Base-by-base conservation (phyloP, 345 rosid genomes). In the Hypericum perforatum region DNA sequence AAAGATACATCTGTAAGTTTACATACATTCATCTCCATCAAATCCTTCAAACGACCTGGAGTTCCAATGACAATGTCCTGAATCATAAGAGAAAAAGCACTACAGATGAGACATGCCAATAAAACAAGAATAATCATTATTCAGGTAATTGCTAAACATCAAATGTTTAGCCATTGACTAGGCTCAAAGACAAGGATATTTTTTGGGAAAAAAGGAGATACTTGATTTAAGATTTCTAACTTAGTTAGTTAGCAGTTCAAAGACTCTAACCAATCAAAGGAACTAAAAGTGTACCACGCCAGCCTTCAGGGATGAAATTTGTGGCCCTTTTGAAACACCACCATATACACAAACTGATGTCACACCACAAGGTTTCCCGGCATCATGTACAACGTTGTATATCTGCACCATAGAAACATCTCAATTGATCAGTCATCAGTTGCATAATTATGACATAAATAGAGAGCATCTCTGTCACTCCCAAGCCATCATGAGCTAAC, bases 31-130 rank as follows among this genome's bases (percentile, higher is more conserved):
- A 74, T 81, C 51, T 83, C 94, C 61, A 85, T 86, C 68, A 92
- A 65, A 73, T 88, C 98, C 77, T 75, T 85, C 82, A 92, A 69
- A 41, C 97, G 95, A 61, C 98, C 97, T 39, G 97, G 98, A n/a
- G 97, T 92, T 68, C 82, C 96, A 68, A 88, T 78, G 63, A 92
- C 86, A 55, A 88, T 70, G 59, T 92, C 98, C 96, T 92, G 68
- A 43, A 37, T 39, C 7, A 36, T 7, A 55, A 50, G 6, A 69
- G 38, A 69, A 48, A 38, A 8, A 13, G 37, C n/a, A n/a, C n/a
- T n/a, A n/a, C n/a, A n/a, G n/a, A n/a, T n/a, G n/a, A 37, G 10
- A 39, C 32, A 22, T n/a, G n/a, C n/a, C n/a, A n/a, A n/a, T n/a
- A n/a, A n/a, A 4, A 22, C 32, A 22, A 22, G 32, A 22, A 22